Evolutionary conservation across 441 rosid genomes (phyloP), one percentile per base, ranked within the genome.

Genomic region (Erodium texanum): DNA sequence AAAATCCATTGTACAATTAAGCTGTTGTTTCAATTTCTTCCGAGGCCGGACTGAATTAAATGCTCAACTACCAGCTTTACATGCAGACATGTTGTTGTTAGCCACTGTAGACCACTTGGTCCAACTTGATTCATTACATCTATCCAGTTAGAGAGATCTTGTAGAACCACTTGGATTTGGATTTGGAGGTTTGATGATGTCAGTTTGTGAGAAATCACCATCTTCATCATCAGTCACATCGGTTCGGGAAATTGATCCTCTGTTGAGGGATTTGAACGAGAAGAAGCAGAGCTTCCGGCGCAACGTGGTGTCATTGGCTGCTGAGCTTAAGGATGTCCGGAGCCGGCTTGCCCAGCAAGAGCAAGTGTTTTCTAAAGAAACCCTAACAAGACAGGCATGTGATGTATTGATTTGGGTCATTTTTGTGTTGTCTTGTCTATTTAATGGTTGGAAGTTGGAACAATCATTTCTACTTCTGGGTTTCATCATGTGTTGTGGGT

Each of bases 231-330:
- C 36, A 32, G 58, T 78, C 22, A 69, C 77, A 41, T 67, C 77
- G 6, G 54, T 75, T 8, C 77, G 87, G 70, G 91, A 85, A 36
- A 73, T 84, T 54, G 99, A 94, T 81, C 99, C 97, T 0, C 58
- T 92, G 69, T 73, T 94, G 83, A 89, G 84, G 78, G 99, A 92
- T 74, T 74, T 89, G 78, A 85, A 87, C 73, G 99, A 94, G 88
- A 94, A 86, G 93, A 94, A 94, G 77, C 97, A 81, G 69, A 84
- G 81, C 77, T 91, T 94, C 66, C 76, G 91, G 73, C 79, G 83
- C 62, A 94, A 92, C 82, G 97, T 94, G 19, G 96, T 87, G 62
- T 88, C 96, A 12, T 81, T 94, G n/a, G 97, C 96, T 4, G 80
- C 86, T 3, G 99, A 92, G 81, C 80, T 94, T 75, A 92, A 87